phyloP scores from a whole-genome alignment of 345 rosid species.

The Gossypium longicalyx region DNA sequence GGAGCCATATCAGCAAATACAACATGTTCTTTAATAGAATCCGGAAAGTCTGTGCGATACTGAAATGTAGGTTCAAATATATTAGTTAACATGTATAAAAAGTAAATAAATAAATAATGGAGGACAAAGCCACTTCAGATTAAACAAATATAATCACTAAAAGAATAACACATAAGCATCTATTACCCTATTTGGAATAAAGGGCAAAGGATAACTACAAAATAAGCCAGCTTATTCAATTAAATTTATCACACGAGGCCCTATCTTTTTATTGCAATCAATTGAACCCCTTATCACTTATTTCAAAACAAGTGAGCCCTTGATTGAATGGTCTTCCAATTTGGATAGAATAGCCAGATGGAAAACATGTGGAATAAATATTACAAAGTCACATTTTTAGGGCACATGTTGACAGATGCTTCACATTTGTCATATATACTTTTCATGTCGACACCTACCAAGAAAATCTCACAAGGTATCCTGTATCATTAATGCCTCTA shows the following conservation, averaged over 20 bases:
- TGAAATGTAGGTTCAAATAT: conserved; percentile 24
- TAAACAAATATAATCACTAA: conserved; percentile 11
- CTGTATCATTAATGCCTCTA: background rate
- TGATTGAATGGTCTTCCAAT: background rate
- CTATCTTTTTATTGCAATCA: background rate
- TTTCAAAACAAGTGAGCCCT: background rate
- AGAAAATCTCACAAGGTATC: background rate
- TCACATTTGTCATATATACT: background rate
- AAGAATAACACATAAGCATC: conserved; percentile 2
- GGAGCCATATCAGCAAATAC: conserved; percentile 92
- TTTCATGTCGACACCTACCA: background rate
- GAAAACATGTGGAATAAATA: background rate
- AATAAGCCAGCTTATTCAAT: background rate
- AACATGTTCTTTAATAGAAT: conserved; percentile 69
- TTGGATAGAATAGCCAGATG: background rate
- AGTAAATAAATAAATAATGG: background rate
- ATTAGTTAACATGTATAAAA: background rate
- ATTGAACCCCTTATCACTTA: background rate
- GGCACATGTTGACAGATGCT: background rate
- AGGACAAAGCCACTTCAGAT: background rate
- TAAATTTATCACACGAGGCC: background rate
- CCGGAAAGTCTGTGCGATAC: conserved; percentile 83
- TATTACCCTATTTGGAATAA: background rate
- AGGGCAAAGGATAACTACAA: background rate
- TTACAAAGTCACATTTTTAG: background rate